phyloP scores from a whole-genome alignment of 1,284 basidiomycete species.

The Heterobasidion occidentale region DNA sequence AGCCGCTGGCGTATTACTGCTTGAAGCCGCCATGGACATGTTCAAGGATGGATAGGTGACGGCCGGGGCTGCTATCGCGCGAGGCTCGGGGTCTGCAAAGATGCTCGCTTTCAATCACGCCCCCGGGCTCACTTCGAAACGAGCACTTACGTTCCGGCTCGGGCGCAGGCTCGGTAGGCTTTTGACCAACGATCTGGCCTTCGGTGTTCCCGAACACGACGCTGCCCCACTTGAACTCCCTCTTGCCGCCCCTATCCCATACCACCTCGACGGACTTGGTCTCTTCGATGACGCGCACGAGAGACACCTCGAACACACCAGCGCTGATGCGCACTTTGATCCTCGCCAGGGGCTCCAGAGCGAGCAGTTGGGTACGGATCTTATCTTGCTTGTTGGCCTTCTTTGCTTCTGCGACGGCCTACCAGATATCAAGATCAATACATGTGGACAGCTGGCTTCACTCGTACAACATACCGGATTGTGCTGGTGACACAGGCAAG shows the following conservation, averaged over 20 bases:
- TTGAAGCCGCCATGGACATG: conserved; percentile 1
- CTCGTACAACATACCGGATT: conserved; percentile 59
- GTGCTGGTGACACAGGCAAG: conserved; percentile 73
- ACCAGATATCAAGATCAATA: conserved; percentile 4
- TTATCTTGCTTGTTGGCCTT: conserved; percentile 62
- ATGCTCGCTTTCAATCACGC: not conserved
- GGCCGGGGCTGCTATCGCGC: not conserved
- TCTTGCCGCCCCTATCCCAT: conserved; percentile 63
- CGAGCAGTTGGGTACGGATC: conserved; percentile 57
- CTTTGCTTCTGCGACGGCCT: conserved; percentile 68
- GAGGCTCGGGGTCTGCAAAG: not conserved
- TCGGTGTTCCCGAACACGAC: conserved; percentile 54
- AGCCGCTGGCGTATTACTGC: not conserved
- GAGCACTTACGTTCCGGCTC: conserved; percentile 26
- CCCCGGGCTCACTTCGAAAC: not conserved
- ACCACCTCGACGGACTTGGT: conserved; percentile 67
- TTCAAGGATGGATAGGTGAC: conserved; percentile 1
- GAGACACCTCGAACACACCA: conserved; percentile 74
- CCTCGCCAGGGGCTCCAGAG: conserved; percentile 57
- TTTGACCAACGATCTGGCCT: conserved; percentile 46
- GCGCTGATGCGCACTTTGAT: conserved; percentile 77
- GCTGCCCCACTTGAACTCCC: conserved; percentile 75
- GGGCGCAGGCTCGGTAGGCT: conserved; percentile 44
- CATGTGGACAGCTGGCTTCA: not conserved
- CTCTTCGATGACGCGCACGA: conserved; percentile 63